phyloP scores from a whole-genome alignment of 352 stramenopile species.

The Pythium dissimile region DNA sequence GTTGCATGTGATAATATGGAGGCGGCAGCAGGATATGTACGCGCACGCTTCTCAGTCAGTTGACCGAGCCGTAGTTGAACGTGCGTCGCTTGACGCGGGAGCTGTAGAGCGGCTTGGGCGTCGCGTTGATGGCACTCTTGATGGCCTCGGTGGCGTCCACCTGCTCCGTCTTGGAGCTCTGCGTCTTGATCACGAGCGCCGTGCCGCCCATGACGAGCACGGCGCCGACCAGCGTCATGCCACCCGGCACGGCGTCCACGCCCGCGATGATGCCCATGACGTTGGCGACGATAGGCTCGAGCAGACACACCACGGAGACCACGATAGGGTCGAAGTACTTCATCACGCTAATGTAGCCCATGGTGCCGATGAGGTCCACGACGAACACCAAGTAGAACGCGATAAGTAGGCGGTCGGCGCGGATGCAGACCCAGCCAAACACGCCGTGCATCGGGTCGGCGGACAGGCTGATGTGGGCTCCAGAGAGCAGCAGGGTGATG shows the following conservation, averaged over 20 bases:
- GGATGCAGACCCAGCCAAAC: slow-evolving; percentile 79
- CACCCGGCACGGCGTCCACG: slow-evolving; percentile 70
- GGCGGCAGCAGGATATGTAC: too few species aligned
- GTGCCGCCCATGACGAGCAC: slow-evolving; percentile 77
- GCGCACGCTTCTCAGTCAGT: too few species aligned
- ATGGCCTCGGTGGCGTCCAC: slow-evolving; percentile 79
- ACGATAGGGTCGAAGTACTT: slow-evolving; percentile 93
- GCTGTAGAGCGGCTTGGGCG: slow-evolving; percentile 60
- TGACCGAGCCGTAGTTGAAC: slow-evolving; percentile 41
- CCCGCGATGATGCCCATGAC: slow-evolving; percentile 69
- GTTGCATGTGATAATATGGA: too few species aligned
- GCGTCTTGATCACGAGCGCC: slow-evolving; percentile 68
- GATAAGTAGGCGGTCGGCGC: slow-evolving; percentile 53
- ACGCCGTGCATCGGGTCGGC: slow-evolving; percentile 60
- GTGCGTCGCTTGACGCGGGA: slow-evolving; percentile 46
- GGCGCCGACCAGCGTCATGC: slow-evolving; percentile 67
- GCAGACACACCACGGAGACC: slow-evolving; percentile 80
- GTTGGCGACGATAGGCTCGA: slow-evolving; percentile 86
- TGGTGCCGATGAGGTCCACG: slow-evolving; percentile 85
- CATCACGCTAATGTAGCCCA: slow-evolving; percentile 90
- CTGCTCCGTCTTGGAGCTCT: slow-evolving; percentile 75
- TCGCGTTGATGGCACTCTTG: slow-evolving; percentile 43
- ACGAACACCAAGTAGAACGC: slow-evolving; percentile 83
- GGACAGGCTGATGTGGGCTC: slow-evolving; percentile 57
- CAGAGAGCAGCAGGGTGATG: slow-evolving; percentile 52